Conservation (phyloP, 1,284 basidiomycete species). For the Sporisorium iseilematis-ciliati region DNA sequence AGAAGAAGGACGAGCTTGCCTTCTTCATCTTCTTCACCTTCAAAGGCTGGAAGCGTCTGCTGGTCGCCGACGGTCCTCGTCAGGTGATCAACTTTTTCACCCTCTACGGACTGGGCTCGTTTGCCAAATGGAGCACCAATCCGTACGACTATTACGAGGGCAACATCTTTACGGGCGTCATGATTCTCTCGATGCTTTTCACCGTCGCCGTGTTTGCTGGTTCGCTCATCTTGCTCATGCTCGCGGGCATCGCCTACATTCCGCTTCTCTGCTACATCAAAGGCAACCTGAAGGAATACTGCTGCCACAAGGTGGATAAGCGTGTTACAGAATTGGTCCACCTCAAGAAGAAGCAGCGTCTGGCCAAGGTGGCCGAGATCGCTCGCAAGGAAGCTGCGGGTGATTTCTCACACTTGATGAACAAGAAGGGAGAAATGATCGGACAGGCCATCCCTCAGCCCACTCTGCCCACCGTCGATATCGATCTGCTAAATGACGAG, state of each 20-base stretch:
- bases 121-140: conserved; percentile 77
- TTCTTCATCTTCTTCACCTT: conserved; percentile 99
- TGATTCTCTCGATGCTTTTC: conserved; percentile 89
- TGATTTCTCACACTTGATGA: conserved; percentile 89
- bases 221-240: conserved; percentile 82
- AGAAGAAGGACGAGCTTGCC: conserved; percentile 95
- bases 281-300: conserved; percentile 95
- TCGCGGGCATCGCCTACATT: conserved; percentile 88
- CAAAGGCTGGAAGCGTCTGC: conserved; percentile 94
- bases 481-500: conserved; percentile 83
- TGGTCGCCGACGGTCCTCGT: conserved; percentile 95
- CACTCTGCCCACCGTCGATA: conserved; percentile 88
- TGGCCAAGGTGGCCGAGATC: conserved; percentile 82
- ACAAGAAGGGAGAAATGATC: conserved; percentile 88
- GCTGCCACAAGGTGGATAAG: conserved; percentile 98
- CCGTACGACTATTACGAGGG: conserved; percentile 76
- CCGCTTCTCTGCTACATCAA: conserved; percentile 94
- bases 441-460: conserved; percentile 90
- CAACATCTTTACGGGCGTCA: conserved; percentile 79
- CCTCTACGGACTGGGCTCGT: conserved; percentile 88
- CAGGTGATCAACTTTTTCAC: conserved; percentile 96
- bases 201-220: conserved; percentile 89
- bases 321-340: conserved; percentile 92
- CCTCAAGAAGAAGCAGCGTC: conserved; percentile 86
- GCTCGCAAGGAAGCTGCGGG: conserved; percentile 91